Evolutionary conservation across 768 basidiomycete species (phyloP), one percentile per base, ranked within the genome.

Genomic region (Leucocoprinus sp.): DNA sequence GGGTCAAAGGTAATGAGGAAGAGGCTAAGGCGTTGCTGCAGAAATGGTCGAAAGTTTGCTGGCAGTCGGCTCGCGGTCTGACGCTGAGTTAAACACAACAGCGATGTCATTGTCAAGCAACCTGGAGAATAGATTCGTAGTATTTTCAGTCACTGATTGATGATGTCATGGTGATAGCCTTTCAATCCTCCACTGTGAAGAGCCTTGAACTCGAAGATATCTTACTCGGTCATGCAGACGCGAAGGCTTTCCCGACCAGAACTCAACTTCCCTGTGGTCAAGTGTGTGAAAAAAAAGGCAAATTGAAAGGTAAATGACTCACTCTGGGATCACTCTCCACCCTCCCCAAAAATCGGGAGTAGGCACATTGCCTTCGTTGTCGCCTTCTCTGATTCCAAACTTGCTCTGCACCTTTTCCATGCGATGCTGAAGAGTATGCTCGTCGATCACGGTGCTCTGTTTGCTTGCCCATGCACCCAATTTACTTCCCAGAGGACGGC

Each of bases 241-340:
- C 19, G 90, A 93, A n/a, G 90, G 89, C 56, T 92, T 86, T 23
- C 95, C 95, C n/a, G 77, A 74, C 95, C 95, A 97, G 61, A 97
- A 97, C 59, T 98, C 95, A 41, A 98, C 72, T 65, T 98, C 95
- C 49, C 93, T 96, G 56, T 41, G 50, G 33, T 33, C 43, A 39
- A 37, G 44, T 58, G 28, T 56, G 37, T 39, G 23, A 45, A 45
- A 9, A 15, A n/a, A 33, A n/a, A 47, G n/a, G 11, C 8, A 1
- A 19, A 33, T 23, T 39, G 26, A 14, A 49, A 40, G 22, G 34
- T 17, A 52, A 29, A 9, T 8, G 4, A 72, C 82, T 56, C 55
- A 95, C 91, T 74, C 74, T 21, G 95, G 95, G n/a, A 97, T 71
- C 26, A 98, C 74, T 54, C 95, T 74, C 86, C 91, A 96, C 3